Percentiles rank a stretch among this genome's conserved stretches.
These are phyloP conservation scores for Rhododendron williamsianum DNA, from an alignment of 148 eudicot genomes.

Conservation along the genomic window DNA sequence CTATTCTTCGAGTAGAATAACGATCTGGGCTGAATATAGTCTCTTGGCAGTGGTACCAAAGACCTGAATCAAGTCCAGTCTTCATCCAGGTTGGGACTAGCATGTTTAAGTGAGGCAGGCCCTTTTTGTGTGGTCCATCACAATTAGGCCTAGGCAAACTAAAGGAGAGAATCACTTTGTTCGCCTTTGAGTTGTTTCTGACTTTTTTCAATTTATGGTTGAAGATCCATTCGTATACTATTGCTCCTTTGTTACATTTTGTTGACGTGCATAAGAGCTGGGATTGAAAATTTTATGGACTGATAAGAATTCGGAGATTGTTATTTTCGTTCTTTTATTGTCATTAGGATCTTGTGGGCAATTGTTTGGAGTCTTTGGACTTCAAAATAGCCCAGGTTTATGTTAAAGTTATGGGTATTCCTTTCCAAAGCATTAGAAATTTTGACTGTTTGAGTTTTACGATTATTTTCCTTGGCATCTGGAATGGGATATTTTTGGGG, in stretches of 20 bases:
- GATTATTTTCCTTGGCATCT: not conserved
- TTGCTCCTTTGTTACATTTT: not conserved
- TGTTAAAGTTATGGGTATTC: not conserved
- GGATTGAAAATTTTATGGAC: not conserved
- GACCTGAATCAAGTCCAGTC: not conserved
- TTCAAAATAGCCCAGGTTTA: not conserved
- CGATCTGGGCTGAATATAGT: not conserved
- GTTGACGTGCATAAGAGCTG: not conserved
- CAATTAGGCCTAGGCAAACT: not conserved
- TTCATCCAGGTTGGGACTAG: not conserved
- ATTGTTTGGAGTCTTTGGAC: not conserved
- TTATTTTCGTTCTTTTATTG: not conserved
- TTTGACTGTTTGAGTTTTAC: not conserved
- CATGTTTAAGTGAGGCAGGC: not conserved
- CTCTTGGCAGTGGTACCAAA: not conserved
- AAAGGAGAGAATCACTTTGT: not conserved
- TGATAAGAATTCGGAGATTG: not conserved
- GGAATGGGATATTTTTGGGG: not conserved
- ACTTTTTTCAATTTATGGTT: not conserved
- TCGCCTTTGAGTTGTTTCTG: not conserved
- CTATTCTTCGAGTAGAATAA: not conserved
- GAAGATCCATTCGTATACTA: not conserved
- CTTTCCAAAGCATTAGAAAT: not conserved
- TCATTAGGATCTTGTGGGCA: not conserved
- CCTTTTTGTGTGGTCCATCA: not conserved